phyloP scores from a whole-genome alignment of 78 protist species.

The Dictyostelium citrinum region DNA sequence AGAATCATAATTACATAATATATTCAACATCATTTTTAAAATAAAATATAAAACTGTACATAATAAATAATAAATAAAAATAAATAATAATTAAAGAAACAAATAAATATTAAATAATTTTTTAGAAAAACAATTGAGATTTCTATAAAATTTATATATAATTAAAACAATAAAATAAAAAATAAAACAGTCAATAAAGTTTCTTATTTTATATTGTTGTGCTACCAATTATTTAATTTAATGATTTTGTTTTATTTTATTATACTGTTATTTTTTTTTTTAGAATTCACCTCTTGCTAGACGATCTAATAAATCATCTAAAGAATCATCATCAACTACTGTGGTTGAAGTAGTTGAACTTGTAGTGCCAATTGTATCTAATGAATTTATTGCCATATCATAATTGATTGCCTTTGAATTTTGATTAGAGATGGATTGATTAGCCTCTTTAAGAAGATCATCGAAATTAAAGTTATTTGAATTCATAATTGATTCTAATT shows the following conservation, averaged over 20 bases:
- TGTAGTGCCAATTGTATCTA: not conserved
- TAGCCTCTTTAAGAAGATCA: conserved; percentile 27
- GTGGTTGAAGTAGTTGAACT: not conserved
- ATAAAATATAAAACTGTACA: no score
- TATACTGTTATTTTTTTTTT: not conserved
- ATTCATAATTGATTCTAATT: conserved; percentile 47
- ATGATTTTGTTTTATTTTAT: not conserved
- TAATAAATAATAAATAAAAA: no score
- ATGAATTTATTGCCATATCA: conserved; percentile 14
- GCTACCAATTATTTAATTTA: no score
- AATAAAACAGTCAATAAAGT: no score
- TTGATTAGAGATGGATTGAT: not conserved
- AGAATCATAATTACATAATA: no score
- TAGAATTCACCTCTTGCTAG: conserved; percentile 55
- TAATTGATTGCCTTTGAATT: not conserved
- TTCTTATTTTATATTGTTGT: no score
- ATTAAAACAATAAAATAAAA: no score
- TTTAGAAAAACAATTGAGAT: no score
- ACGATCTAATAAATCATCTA: conserved; percentile 36
- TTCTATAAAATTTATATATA: no score
- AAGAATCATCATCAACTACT: not conserved
- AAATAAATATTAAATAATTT: no score
- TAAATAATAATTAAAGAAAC: no score
- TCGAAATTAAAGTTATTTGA: conserved; percentile 29
- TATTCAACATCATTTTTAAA: no score